A percentile compares a stretch with the other conserved stretches of the same genome.
Conservation (phyloP, 164 flowering plant species). For the Macadamia integrifolia region DNA sequence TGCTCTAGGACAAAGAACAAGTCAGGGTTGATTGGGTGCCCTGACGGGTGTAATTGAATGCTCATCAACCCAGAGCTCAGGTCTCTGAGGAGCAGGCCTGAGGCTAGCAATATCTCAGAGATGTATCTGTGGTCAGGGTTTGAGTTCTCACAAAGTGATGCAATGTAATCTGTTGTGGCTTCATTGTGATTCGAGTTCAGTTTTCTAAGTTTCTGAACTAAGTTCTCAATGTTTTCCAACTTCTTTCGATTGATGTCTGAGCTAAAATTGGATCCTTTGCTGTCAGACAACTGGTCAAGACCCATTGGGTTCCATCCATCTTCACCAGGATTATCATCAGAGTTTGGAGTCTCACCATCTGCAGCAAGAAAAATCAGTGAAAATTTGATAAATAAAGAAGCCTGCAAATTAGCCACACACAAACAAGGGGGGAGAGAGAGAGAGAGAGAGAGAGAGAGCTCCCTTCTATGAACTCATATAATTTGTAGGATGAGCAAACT, state of each 20-base stretch:
- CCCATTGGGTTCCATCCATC: slow-evolving; percentile 24
- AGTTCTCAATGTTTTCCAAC: slow-evolving; percentile 29
- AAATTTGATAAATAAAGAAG: not conserved
- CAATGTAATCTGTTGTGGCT: slow-evolving; percentile 25
- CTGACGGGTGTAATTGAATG: slow-evolving; percentile 47
- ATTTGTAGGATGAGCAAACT: no score
- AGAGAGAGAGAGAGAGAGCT: no score
- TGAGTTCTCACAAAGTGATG: slow-evolving; percentile 26
- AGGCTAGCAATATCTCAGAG: slow-evolving; percentile 57
- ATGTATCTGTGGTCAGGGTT: slow-evolving; percentile 62
- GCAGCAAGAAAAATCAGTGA: slow-evolving; percentile 11
- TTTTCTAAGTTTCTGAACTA: slow-evolving; percentile 36
- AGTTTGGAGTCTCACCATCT: slow-evolving; percentile 35
- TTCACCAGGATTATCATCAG: slow-evolving; percentile 24
- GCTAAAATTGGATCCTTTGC: slow-evolving; percentile 20
- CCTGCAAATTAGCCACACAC: not conserved
- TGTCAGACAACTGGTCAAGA: slow-evolving; percentile 10
- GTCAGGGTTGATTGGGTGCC: slow-evolving; percentile 60
- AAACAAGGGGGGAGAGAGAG: no score
- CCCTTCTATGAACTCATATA: no score
- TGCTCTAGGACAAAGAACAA: slow-evolving; percentile 68
- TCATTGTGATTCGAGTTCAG: slow-evolving; percentile 29
- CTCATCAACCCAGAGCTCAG: slow-evolving; percentile 30
- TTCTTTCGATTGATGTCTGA: slow-evolving; percentile 30
- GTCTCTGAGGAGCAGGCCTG: slow-evolving; percentile 68